A percentile compares a stretch with the other conserved stretches of the same genome.
phyloP scores from a whole-genome alignment of 164 flowering plant genomes.

The grape (Vitis vinifera) region ASM3070453v1 NC_081811.1:6204001-6204500 shows the following conservation, averaged over 20 bases:
- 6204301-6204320: conserved; percentile 59
- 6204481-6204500: no score
- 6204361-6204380: conserved; percentile 87
- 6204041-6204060: conserved; percentile 76
- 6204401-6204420: background rate
- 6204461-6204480: background rate
- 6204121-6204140: conserved; percentile 67
- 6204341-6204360: conserved; percentile 69
- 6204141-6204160: conserved; percentile 81
- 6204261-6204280: background rate
- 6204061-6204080: conserved; percentile 71
- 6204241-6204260: background rate
- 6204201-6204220: background rate
- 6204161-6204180: conserved; percentile 6
- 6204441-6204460: background rate
- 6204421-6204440: background rate
- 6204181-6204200: background rate
- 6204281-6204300: conserved; percentile 4
- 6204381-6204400: conserved; percentile 70
- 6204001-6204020: conserved; percentile 77
- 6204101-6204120: conserved; percentile 84
- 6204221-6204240: background rate
- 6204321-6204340: conserved; percentile 84
- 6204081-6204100: conserved; percentile 79
- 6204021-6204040: conserved; percentile 61